Evolutionary conservation across 2,329 filamentous ascomycete genomes (phyloP), one percentile per base, ranked within the genome.

Genomic region (Ceratocystis huliohia): DNA sequence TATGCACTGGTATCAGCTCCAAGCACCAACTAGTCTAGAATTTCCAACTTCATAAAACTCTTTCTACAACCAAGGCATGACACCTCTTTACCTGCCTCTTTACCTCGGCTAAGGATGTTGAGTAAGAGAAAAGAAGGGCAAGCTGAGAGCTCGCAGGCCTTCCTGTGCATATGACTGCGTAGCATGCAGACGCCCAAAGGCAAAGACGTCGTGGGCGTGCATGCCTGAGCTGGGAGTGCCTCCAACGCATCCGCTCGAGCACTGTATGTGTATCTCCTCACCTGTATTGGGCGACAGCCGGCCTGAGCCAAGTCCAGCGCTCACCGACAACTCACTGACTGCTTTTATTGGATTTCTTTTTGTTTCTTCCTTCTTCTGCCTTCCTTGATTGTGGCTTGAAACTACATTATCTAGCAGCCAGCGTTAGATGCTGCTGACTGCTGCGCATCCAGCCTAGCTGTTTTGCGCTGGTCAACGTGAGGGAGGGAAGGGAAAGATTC

Each of bases 311-410:
- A 50, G 48, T 20, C 7, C 8, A 10, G n/a, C 3, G 15, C 48
- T 50, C 48, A 50, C 48, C 48, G 48, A 50, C 48, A 50, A 41
- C 48, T 50, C 7, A 15, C 15, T 13, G 13, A 1, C 3, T 41
- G 37, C 37, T 41, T 41, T 41, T 0, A 41, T 41, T 41, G 37
- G 37, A 25, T 50, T 25, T 50, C 8, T 7, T 10, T 50, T 20
- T 50, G 25, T 57, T 17, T 28, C 10, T 57, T 30, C 30, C 15
- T 57, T 57, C 15, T 30, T 28, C 48, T 41, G 22, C 10, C 30
- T 33, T 30, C 25, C 53, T 57, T 57, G 53, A 30, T 5, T 57
- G 53, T 57, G 53, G 33, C 63, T 33, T 64, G 46, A 50, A 8
- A 5, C 17, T 50, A 50, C 22, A 13, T 41, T 3, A 15, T 13